Evolutionary conservation across 73 alveolate species (phyloP), one percentile per base, ranked within the genome.

Genomic region (Stentor coeruleus): DNA sequence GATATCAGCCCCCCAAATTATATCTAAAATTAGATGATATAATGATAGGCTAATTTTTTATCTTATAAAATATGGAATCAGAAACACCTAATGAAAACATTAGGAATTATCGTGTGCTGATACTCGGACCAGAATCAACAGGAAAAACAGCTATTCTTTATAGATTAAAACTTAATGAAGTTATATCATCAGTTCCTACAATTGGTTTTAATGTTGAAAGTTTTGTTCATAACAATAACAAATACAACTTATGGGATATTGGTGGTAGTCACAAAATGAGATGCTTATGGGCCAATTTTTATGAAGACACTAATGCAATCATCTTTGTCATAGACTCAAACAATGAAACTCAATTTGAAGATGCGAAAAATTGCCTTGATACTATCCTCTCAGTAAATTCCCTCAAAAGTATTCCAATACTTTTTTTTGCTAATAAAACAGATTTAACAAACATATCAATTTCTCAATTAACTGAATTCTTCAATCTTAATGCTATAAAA

Each of bases 61-160:
- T n/a, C n/a, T n/a, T n/a, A n/a, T n/a, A n/a, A n/a, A n/a, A n/a
- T n/a, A 87, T 89, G 81, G 93, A 90, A 41, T 85, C 83, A 81
- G 99, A 97, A n/a, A 95, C 98, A 38, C 98, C 98, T 26, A 93
- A 87, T 75, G 98, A 93, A 72, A 85, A 80, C 26, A 88, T 86
- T 35, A 93, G 98, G 99, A 95, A n/a, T 97, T 3, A 92, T 89
- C 20, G 95, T 89, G 30, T 75, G 90, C 20, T 82, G 93, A 81
- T 87, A 93, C 30, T 97, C 97, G 59, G 96, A 93, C 83, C 93
- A 81, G 83, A 93, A 93, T 82, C 85, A 88, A 15, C n/a, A n/a
- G n/a, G n/a, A n/a, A n/a, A n/a, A n/a, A n/a, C n/a, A n/a, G n/a
- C n/a, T n/a, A 93, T 96, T 66, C 93, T 95, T 88, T 98, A 98